Conservation (phyloP, 768 basidiomycete species). For the Rickenella mellea region DNA sequence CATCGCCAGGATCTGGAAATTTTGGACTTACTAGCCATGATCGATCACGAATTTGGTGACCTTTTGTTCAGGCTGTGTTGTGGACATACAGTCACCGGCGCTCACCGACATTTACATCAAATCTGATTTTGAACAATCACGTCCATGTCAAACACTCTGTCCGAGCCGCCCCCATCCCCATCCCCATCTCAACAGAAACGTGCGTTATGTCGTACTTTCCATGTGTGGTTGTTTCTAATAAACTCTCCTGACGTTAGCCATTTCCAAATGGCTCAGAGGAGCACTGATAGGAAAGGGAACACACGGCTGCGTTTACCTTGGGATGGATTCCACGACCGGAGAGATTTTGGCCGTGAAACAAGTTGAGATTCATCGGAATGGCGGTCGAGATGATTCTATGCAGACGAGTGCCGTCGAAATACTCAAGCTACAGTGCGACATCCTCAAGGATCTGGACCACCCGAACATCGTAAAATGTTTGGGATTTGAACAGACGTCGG, state of each 20-base stretch:
- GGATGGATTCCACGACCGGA: constrained; percentile 89
- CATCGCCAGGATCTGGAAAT: too few relatives aligned
- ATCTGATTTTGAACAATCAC: too few relatives aligned
- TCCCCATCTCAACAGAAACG: constrained; percentile 50
- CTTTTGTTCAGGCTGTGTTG: too few relatives aligned
- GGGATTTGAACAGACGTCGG: constrained; percentile 84
- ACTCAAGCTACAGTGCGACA: constrained; percentile 90
- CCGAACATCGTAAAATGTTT: constrained; percentile 97
- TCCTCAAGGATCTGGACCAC: constrained; percentile 92
- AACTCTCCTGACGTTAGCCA: constrained; percentile 37
- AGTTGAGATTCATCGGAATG: constrained; percentile 88
- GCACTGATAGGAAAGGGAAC: constrained; percentile 96
- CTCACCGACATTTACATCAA: too few relatives aligned
- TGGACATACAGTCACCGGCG: too few relatives aligned
- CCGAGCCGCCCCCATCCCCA: constrained; percentile 69
- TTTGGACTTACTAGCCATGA: too few relatives aligned
- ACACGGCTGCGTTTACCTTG: constrained; percentile 93
- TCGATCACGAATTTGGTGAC: too few relatives aligned
- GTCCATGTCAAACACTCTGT: constrained; percentile 38
- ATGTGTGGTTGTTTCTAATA: constrained; percentile 7
- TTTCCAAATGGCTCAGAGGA: constrained; percentile 97
- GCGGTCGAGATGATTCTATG: constrained; percentile 82
- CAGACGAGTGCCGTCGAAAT: constrained; percentile 84
- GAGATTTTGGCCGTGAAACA: constrained; percentile 99
- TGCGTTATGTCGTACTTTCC: constrained; percentile 31